Conservation (phyloP, 2,329 filamentous ascomycete species). For the Penicillium sp. region DNA sequence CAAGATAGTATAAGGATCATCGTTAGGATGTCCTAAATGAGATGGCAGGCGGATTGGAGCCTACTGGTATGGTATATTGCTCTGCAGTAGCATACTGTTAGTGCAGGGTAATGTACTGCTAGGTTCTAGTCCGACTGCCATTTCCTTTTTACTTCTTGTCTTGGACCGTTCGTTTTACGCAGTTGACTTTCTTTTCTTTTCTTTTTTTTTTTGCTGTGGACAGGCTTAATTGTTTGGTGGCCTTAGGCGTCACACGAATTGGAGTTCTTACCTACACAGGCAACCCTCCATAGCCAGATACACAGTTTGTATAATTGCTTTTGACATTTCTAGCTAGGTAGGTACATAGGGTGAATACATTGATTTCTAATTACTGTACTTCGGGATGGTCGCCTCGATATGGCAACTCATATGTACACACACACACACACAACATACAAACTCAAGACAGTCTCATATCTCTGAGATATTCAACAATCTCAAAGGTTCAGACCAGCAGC, state of each 20-base stretch:
- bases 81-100: background rate
- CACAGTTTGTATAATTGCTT: too few species aligned
- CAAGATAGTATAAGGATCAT: background rate
- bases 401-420: background rate
- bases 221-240: too few species aligned
- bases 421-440: background rate
- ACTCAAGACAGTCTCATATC: background rate
- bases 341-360: too few species aligned
- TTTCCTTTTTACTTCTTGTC: background rate
- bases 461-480: background rate
- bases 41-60: fast-evolving
- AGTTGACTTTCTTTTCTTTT: background rate
- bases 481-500: background rate
- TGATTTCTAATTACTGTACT: background rate
- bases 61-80: background rate
- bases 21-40: background rate
- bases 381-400: background rate
- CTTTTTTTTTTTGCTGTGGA: too few species aligned
- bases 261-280: too few species aligned
- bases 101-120: background rate
- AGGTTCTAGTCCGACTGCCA: background rate
- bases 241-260: too few species aligned
- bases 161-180: background rate
- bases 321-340: too few species aligned
- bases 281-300: too few species aligned